phyloP scores from a whole-genome alignment of 2,329 filamentous ascomycete species.

The Colletotrichum melonis region DNA sequence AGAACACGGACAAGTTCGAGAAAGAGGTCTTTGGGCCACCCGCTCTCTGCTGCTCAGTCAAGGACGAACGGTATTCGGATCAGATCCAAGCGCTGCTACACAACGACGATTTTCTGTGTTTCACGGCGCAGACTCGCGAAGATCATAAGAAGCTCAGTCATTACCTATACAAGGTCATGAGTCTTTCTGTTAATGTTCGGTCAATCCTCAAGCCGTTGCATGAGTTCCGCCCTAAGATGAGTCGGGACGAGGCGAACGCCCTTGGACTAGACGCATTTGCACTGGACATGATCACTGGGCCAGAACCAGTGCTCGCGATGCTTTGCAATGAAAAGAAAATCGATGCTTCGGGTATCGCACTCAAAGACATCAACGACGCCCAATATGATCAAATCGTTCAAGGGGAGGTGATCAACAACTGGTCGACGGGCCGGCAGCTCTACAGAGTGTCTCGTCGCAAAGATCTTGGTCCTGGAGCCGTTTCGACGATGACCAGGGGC shows the following conservation, averaged over 20 bases:
- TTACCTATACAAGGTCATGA: slow-evolving; percentile 71
- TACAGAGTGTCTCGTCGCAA: slow-evolving; percentile 77
- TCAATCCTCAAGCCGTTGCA: slow-evolving; percentile 67
- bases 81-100: slow-evolving; percentile 64
- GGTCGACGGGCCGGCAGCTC: slow-evolving; percentile 73
- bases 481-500: slow-evolving; percentile 74
- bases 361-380: slow-evolving; percentile 71
- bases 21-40: slow-evolving; percentile 85
- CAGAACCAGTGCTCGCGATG: slow-evolving; percentile 86
- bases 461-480: slow-evolving; percentile 83
- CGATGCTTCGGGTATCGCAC: slow-evolving; percentile 74
- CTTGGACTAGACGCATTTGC: slow-evolving; percentile 84
- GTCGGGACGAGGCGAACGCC: slow-evolving; percentile 62
- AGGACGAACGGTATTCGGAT: slow-evolving; percentile 73
- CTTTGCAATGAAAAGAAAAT: slow-evolving; percentile 80
- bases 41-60: slow-evolving; percentile 82
- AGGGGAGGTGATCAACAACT: slow-evolving; percentile 70
- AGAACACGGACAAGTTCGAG: slow-evolving; percentile 76
- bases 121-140: slow-evolving; percentile 80
- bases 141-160: slow-evolving; percentile 82
- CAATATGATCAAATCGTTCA: slow-evolving; percentile 75
- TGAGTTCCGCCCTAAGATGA: slow-evolving; percentile 65
- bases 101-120: slow-evolving; percentile 66
- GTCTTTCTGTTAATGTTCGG: slow-evolving; percentile 78
- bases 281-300: slow-evolving; percentile 82